Base-by-base conservation (phyloP, 768 basidiomycete genomes). In the Antrodiella citrinella region DNA sequence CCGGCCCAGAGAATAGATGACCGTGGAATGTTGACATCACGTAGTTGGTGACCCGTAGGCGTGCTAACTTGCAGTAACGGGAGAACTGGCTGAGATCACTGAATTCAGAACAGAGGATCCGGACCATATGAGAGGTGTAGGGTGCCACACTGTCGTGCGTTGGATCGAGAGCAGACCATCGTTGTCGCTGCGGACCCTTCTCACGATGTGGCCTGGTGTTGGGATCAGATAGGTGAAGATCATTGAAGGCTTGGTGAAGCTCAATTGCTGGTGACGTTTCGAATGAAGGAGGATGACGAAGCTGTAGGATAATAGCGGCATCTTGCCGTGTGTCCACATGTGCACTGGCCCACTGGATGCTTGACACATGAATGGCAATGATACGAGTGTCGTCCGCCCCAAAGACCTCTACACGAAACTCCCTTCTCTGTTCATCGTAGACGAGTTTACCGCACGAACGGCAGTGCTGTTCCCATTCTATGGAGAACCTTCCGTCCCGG, bases 401-500 rank as follows among this genome's bases (percentile, higher is more conserved):
- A 11, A 42, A n/a, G 1, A 54, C 24, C 26, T 52, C 35, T 50
- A 81, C 65, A 3, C 71, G 69, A n/a, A 81, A 59, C 57, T 80
- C 74, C 49, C 78, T 65, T 46, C 69, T 68, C 38, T 79, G 72
- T 2, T 71, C 61, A 45, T 70, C 52, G 50, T 60, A 79, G 35
- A 49, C 47, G 26, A 80, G 55, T 15, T 45, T 30, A 26, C 69
- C 67, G 24, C 49, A 25, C 4, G 49, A 50, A 42, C 42, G 39
- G 46, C 61, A 67, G 7, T 26, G 3, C 20, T 65, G 59, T 62
- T 80, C 76, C 72, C 76, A 80, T 61, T 84, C 81, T 40, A 75
- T 62, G n/a, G 82, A 85, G 52, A 77, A 72, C 0, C 70, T 67
- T 3, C 65, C 60, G 57, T 81, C 79, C 19, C 80, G 71, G 53